Evolutionary conservation across 1,284 basidiomycete species (phyloP).

Genomic region (Thecaphora frezii): DNA sequence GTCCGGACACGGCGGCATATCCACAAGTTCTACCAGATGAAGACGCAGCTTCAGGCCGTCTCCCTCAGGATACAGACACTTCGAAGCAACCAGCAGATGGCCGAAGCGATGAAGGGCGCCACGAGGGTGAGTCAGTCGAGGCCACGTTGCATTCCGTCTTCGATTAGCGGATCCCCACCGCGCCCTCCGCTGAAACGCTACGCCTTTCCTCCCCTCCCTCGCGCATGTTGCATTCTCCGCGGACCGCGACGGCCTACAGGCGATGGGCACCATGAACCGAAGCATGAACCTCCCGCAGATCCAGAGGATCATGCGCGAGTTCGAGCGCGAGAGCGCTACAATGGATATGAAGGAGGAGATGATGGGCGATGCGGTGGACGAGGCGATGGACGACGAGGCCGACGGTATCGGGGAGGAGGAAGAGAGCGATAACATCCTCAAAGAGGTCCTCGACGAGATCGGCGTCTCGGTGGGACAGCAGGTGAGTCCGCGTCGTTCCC

Average conservation of each 20-base stretch:
- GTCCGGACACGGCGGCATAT: slow-evolving; percentile 91
- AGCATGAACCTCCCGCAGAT: slow-evolving; percentile 92
- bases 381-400: slow-evolving; percentile 93
- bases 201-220: slow-evolving; percentile 2
- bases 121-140: slow-evolving; percentile 75
- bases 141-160: too few species aligned
- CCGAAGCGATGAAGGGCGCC: slow-evolving; percentile 96
- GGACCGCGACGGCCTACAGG: slow-evolving; percentile 65
- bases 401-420: slow-evolving; percentile 74
- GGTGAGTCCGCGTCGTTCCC: slow-evolving; percentile 63
- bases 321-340: slow-evolving; percentile 91
- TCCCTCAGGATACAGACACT: slow-evolving; percentile 93
- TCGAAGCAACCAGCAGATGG: slow-evolving; percentile 97
- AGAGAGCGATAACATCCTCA: slow-evolving; percentile 92
- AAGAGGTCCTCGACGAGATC: slow-evolving; percentile 95
- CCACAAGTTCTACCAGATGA: slow-evolving; percentile 99
- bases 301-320: slow-evolving; percentile 94
- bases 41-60: slow-evolving; percentile 95
- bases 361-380: slow-evolving; percentile 98
- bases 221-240: too few species aligned
- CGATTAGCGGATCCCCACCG: too few species aligned
- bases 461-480: slow-evolving; percentile 89
- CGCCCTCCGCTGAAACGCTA: too few species aligned
- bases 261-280: slow-evolving; percentile 97
- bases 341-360: slow-evolving; percentile 99